Conservation (phyloP, 2,329 filamentous ascomycete genomes). For the Arthrobotrys megalospora region DNA sequence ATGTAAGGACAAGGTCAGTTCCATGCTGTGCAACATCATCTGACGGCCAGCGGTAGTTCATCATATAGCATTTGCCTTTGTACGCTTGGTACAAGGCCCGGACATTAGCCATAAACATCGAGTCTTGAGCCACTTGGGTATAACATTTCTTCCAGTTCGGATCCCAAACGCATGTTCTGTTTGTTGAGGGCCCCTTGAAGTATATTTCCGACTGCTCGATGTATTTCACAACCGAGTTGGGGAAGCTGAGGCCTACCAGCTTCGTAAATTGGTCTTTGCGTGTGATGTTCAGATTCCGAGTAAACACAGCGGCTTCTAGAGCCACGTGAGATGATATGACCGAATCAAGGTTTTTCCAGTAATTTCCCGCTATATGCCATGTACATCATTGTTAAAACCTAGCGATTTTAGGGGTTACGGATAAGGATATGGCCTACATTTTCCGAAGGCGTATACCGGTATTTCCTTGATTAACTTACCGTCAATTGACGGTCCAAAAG, state of each 20-base stretch:
- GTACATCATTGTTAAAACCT: background rate
- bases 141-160: background rate
- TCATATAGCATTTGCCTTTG: conserved; percentile 1
- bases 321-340: conserved; percentile 14
- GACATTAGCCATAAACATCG: conserved; percentile 10
- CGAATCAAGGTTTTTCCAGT: background rate
- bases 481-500: conserved; percentile 5
- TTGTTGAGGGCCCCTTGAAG: background rate
- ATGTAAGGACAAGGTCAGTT: conserved; percentile 3
- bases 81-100: conserved; percentile 3
- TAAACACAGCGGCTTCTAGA: background rate
- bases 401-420: background rate
- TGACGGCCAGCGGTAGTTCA: background rate
- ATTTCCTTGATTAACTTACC: conserved; percentile 1
- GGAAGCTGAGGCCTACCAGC: background rate
- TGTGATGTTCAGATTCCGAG: background rate
- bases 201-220: background rate
- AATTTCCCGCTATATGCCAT: conserved; percentile 1
- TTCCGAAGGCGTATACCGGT: conserved; percentile 11
- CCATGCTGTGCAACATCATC: background rate
- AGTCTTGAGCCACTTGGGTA: conserved; percentile 7
- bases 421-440: background rate
- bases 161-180: background rate
- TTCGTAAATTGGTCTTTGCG: background rate
- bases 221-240: background rate